Evolutionary conservation across 2,329 filamentous ascomycete genomes (phyloP), one percentile per base, ranked within the genome.

Genomic region (Clonostachys sp.): DNA sequence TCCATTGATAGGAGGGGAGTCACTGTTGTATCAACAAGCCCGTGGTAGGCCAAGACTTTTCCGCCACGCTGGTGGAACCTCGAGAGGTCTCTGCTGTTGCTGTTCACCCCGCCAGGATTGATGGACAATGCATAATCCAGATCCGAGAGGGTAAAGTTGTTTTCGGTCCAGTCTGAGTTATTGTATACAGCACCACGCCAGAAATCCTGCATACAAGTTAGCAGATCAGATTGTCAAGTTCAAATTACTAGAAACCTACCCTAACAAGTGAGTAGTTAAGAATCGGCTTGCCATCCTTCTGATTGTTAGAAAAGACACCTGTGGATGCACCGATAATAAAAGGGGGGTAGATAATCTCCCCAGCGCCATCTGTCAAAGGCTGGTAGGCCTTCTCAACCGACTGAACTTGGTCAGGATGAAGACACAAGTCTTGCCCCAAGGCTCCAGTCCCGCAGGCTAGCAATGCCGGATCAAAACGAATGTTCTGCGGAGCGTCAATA

Each of bases 21-120:
- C 1, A 39, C 17, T 1, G 36, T 39, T 5, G 14, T n/a, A 5
- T 39, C 36, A n/a, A 18, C 14, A 18, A n/a, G 36, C 17, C 45
- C 45, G 17, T 47, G 45, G 24, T 35, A 47, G n/a, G 40, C 42
- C 30, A 47, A 20, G 12, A 47, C 8, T 17, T 47, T 47, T 6
- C 45, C 40, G 16, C 45, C 45, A 3, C 16, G 16, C 6, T 34
- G 5, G 5, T 34, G 6, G 33, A 43, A 47, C 13, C 12, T 41
- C 16, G 35, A 33, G 5, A 47, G 33, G 33, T 47, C 45, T 14
- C 39, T 30, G 36, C 17, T 39, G 36, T 39, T n/a, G 5, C 14
- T n/a, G 4, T 18, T 18, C 14, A 39, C 36, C 7, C 36, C 36
- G 12, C 36, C 36, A 18, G 36, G 36, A 41, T 47, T 38, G 9